These are phyloP conservation scores for Flaveria sonorensis DNA, from an alignment of 129 eudicot species.

Conservation along the genomic window DNA sequence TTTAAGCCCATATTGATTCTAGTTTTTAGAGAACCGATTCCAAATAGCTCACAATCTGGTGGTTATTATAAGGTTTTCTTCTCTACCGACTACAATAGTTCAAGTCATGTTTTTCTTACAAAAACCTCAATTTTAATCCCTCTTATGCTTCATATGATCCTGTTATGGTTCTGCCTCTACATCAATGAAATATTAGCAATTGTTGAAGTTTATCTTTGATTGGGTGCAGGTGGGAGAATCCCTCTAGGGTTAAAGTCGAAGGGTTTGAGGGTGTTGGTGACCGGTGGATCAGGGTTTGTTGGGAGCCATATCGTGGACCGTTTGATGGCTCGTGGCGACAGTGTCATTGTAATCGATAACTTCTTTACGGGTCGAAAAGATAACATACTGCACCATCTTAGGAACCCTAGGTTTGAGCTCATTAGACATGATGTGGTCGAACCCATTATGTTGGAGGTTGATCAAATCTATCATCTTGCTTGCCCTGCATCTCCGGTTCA, in stretches of 20 bases:
- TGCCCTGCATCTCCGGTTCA: constrained; percentile 94
- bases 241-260: constrained; percentile 65
- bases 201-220: not conserved
- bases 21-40: too few species aligned
- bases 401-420: constrained; percentile 72
- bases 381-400: constrained; percentile 59
- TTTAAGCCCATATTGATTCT: too few species aligned
- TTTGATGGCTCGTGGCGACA: constrained; percentile 77
- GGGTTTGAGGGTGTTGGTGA: constrained; percentile 64
- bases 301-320: constrained; percentile 88
- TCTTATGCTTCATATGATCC: too few species aligned
- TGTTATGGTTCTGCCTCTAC: too few species aligned
- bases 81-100: too few species aligned
- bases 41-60: too few species aligned
- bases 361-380: constrained; percentile 81
- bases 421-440: constrained; percentile 86
- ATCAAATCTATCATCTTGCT: constrained; percentile 87
- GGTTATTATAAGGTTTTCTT: too few species aligned
- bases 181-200: too few species aligned
- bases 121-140: too few species aligned
- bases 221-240: constrained; percentile 46
- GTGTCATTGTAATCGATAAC: constrained; percentile 76
- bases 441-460: constrained; percentile 81
- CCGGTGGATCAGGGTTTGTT: constrained; percentile 90
- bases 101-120: too few species aligned